A percentile compares a stretch with the other conserved stretches of the same genome.
Conservation (phyloP, 192 early-diverging fungal genomes). For the Backusella tarrabulga region DNA sequence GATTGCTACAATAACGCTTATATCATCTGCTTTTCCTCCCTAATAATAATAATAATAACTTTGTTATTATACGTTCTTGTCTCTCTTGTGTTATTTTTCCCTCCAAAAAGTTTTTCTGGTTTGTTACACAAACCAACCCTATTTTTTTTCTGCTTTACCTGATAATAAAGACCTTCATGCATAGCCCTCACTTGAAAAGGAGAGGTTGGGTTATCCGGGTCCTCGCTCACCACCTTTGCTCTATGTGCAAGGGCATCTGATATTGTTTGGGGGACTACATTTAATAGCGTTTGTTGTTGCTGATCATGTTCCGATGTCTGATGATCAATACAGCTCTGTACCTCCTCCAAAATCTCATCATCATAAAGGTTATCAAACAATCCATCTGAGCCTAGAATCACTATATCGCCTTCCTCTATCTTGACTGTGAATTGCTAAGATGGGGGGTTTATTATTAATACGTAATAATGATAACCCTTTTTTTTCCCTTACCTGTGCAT, state of each 20-base stretch:
- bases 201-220: constrained; percentile 67
- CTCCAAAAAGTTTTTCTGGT: constrained; percentile 26
- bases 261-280: constrained; percentile 70
- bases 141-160: constrained; percentile 18
- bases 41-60: constrained; percentile 55
- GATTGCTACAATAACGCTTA: constrained; percentile 82
- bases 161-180: constrained; percentile 75
- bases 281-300: constrained; percentile 20
- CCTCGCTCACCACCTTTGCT: constrained; percentile 79
- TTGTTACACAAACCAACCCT: not conserved
- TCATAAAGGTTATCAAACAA: constrained; percentile 98
- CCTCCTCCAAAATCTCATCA: constrained; percentile 92
- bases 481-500: constrained; percentile 60
- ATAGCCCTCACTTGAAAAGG: constrained; percentile 94
- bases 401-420: constrained; percentile 88
- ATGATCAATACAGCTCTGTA: constrained; percentile 45
- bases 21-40: constrained; percentile 95
- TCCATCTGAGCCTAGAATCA: constrained; percentile 91
- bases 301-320: constrained; percentile 20
- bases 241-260: constrained; percentile 76
- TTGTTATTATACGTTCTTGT: not conserved
- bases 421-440: constrained; percentile 68
- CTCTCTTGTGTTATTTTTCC: not conserved
- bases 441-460: not conserved
- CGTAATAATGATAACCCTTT: not conserved